Evolutionary conservation across 2,329 filamentous ascomycete genomes (phyloP), one percentile per base, ranked within the genome.

Genomic region (Claviceps sp.): DNA sequence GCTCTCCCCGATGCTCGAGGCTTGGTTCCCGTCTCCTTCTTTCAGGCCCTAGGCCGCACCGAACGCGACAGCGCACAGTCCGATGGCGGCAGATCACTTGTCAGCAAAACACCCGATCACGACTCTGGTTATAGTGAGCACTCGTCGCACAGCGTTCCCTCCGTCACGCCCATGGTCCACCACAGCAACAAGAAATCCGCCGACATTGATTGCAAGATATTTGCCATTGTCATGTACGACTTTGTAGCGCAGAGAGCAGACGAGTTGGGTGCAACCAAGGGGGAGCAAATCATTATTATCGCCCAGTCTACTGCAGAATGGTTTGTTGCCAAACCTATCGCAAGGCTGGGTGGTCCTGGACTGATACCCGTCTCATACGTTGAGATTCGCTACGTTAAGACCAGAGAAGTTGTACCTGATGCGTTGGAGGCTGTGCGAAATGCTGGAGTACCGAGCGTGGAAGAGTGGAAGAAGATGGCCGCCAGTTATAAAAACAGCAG

Each of bases 381-480:
- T 59, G 89, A 98, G 70, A 91, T 98, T 60, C 79, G 89, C 65
- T 93, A 97, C 67, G 95, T 96, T 85, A 81, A 82, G 5, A 89
- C 87, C 1, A 89, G 91, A 49, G 81, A 87, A 59, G 78, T 90
- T 0, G 89, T 96, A 1, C 68, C 78, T 18, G 89, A 97, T 66
- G 82, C 91, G 0, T 76, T 87, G 26, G 90, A 90, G 34, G 91
- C 93, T 1, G 88, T 98, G 52, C 81, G 82, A 60, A 83, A 84
- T 60, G 93, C 93, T 1, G 90, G 91, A 20, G 90, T 98, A 7
- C 93, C 93, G 13, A 85, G 84, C 62, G 93, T 98, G 3, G 93
- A 98, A 65, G 93, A 98, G 62, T 98, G 93, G 93, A 98, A 98
- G 74, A 95, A 94, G 71, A 96, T 96, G 89, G 90, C 93, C 0